These are phyloP conservation scores for Quercus lobata DNA, from an alignment of 331 rosid species.

Conservation along the genomic window DNA sequence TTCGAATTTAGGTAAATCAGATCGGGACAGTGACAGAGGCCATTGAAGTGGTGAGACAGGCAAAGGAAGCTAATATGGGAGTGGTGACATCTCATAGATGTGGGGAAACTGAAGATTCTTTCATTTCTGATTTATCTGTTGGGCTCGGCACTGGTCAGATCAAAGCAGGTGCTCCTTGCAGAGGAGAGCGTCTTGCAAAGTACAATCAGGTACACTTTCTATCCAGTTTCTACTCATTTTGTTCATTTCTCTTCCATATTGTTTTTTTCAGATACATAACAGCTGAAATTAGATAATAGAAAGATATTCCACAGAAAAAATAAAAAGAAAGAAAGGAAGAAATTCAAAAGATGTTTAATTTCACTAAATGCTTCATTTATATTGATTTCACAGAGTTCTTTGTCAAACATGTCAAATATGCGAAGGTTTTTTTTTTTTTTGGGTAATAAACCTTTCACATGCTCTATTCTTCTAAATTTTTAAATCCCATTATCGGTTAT, in stretches of 20 bases:
- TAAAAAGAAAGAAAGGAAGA: too few relatives aligned
- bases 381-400: neutral
- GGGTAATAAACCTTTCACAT: neutral
- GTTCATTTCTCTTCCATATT: constrained; percentile 4
- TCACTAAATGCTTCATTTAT: neutral
- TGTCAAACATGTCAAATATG: neutral
- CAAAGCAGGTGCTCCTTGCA: constrained; percentile 98
- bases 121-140: constrained; percentile 90
- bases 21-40: constrained; percentile 91
- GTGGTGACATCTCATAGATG: constrained; percentile 85
- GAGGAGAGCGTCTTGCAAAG: constrained; percentile 95
- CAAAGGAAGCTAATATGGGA: constrained; percentile 87
- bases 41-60: constrained; percentile 81
- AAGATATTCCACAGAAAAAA: neutral
- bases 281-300: neutral
- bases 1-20: constrained; percentile 71
- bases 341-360: too few relatives aligned
- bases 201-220: constrained; percentile 76
- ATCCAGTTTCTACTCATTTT: neutral
- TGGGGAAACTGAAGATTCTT: constrained; percentile 90
- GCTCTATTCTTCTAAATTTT: neutral
- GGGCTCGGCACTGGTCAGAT: constrained; percentile 88
- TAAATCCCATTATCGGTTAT: neutral
- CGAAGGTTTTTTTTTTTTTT: neutral
- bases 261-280: neutral